Evolutionary conservation across 192 early-diverging fungal species (phyloP), one percentile per base, ranked within the genome.

Genomic region (Backusella parvicylindrica): DNA sequence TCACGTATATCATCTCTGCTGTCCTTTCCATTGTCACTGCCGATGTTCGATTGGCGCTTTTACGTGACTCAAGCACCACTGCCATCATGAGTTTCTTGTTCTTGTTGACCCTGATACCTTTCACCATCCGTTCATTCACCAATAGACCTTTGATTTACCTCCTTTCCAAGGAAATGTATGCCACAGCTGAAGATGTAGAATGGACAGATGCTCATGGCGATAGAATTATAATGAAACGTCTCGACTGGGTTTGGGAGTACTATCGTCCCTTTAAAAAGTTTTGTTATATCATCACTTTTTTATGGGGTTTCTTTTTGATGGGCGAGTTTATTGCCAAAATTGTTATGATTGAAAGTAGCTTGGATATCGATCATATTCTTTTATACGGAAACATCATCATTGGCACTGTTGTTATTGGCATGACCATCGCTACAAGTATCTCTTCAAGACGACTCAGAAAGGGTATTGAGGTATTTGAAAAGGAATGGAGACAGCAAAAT

Each of bases 31-130:
- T 80, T 31, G 65, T 82, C n/a, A 72, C 71, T 37, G 76, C 74
- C 23, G 74, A 86, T 68, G 71, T 78, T 47, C 75, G 83, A 28
- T 28, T 80, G 21, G 60, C 79, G 16, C 72, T 86, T 23, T 64
- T 86, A 49, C 75, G 84, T 33, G 84, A 86, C 60, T 86, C 84
- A 4, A 30, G 72, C 33, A 74, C 79, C 21, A 86, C 83, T 1
- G 68, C 77, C 33, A 68, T 80, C 3, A 67, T 76, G 28, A 73
- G 81, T 65, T n/a, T 76, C 23, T 64, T 77, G 31, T 86, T 86
- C 71, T 38, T 86, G 4, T 15, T 73, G 16, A 80, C 80, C 6
- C 35, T 86, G n/a, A 74, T 86, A 4, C 84, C 84, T 33, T 63
- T 86, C 47, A 53, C 71, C 12, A 74, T 71, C 60, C 53, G 78